A percentile compares a stretch with the other conserved stretches of the same genome.
phyloP scores from a whole-genome alignment of 2,329 filamentous ascomycete genomes.

The Verticillium zaregamsianum region DNA sequence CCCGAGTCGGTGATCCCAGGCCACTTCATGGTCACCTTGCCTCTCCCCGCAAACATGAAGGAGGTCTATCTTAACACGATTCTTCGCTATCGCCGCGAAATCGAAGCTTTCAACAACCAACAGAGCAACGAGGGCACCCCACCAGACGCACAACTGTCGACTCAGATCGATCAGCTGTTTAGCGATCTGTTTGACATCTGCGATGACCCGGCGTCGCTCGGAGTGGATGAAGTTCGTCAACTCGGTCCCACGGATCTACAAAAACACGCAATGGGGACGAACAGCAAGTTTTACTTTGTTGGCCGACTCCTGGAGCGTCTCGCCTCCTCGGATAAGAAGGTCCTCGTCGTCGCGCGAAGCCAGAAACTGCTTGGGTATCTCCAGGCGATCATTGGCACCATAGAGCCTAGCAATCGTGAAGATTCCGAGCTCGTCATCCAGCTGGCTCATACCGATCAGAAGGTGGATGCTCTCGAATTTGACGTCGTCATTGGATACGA shows the following conservation, averaged over 20 bases:
- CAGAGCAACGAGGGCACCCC: constrained; percentile 5
- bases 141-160: constrained; percentile 28
- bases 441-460: constrained; percentile 31
- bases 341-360: constrained; percentile 51
- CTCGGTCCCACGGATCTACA: constrained; percentile 37
- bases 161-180: constrained; percentile 48
- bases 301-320: constrained; percentile 48
- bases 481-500: constrained; percentile 54
- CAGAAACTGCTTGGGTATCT: constrained; percentile 48
- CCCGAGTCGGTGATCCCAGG: constrained; percentile 1
- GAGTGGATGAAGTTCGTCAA: constrained; percentile 34
- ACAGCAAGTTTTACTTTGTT: constrained; percentile 57
- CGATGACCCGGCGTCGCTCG: constrained; percentile 50
- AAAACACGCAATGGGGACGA: constrained; percentile 52
- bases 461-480: constrained; percentile 31
- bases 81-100: constrained; percentile 33
- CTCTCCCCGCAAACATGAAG: constrained; percentile 49
- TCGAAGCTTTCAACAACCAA: constrained; percentile 38
- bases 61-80: constrained; percentile 49
- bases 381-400: constrained; percentile 37
- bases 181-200: constrained; percentile 48
- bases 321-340: constrained; percentile 35
- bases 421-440: constrained; percentile 35
- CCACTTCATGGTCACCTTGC: constrained; percentile 51
- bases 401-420: constrained; percentile 2